Evolutionary conservation across 2,329 filamentous ascomycete species (phyloP).

Genomic region (Nemania diffusa): DNA sequence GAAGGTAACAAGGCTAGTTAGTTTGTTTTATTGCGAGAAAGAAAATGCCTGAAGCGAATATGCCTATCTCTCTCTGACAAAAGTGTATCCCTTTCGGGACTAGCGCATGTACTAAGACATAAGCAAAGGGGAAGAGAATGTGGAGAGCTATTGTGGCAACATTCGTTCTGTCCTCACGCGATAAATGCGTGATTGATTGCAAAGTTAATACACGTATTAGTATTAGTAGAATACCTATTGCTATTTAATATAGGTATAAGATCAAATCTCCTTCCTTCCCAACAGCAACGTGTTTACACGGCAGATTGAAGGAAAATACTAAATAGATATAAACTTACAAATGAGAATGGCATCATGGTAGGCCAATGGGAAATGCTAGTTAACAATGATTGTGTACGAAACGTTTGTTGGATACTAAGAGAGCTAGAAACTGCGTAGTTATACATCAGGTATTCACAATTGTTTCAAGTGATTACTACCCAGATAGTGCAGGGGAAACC

Average conservation of each 20-base stretch:
- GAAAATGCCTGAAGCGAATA: not conserved
- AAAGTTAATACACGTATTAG: too few species aligned
- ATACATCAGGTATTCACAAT: constrained; percentile 1
- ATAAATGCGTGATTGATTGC: too few species aligned
- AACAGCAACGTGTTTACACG: not conserved
- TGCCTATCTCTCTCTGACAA: not conserved
- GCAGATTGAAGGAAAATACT: too few species aligned
- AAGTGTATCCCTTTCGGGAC: constrained; percentile 1
- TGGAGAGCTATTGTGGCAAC: not conserved
- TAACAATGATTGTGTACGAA: too few species aligned
- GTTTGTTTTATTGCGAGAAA: not conserved
- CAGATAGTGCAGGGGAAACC: not conserved
- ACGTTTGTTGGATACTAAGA: too few species aligned
- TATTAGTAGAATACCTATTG: too few species aligned
- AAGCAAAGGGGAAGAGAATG: not conserved
- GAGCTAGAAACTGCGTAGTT: not conserved
- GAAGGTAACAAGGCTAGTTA: too few species aligned
- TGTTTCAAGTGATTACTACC: not conserved
- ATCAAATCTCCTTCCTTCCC: too few species aligned
- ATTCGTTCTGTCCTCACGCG: not conserved
- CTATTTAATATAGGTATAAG: too few species aligned
- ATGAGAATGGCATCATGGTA: not conserved
- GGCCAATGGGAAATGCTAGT: not conserved
- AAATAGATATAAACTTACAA: too few species aligned
- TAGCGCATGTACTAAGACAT: constrained; percentile 6